Evolutionary conservation across 495 filamentous ascomycete genomes (phyloP).

Genomic region (Podospora fimiseda): DNA sequence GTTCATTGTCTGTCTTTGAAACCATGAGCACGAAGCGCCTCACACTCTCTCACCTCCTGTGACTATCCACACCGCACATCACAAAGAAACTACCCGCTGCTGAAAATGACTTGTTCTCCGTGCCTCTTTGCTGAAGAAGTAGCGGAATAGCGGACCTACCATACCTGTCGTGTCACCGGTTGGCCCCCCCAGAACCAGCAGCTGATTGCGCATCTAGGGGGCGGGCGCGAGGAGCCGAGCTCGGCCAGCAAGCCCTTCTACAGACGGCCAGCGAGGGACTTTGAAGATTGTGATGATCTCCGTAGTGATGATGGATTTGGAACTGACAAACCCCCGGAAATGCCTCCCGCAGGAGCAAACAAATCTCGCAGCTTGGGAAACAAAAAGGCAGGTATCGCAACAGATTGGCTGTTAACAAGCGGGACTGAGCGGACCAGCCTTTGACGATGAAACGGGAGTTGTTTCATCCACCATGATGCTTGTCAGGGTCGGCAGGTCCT

Average conservation of each 20-base stretch:
- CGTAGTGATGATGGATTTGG: neutral
- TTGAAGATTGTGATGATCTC: too few species aligned
- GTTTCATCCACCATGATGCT: slow-evolving; percentile 21
- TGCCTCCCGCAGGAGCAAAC: slow-evolving; percentile 8
- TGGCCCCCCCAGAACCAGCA: neutral
- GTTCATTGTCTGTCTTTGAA: neutral
- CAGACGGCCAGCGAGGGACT: slow-evolving; percentile 2
- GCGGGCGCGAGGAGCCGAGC: neutral
- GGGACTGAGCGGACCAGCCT: slow-evolving; percentile 1
- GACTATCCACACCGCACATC: neutral
- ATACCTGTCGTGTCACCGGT: neutral
- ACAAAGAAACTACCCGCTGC: too few species aligned
- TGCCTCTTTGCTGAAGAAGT: neutral
- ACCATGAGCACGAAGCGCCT: too few species aligned
- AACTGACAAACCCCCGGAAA: neutral
- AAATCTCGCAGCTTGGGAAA: neutral
- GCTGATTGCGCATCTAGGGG: slow-evolving; percentile 4
- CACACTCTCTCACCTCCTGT: too few species aligned
- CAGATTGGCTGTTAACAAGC: slow-evolving; percentile 4
- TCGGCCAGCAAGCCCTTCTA: neutral
- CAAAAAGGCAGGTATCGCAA: slow-evolving; percentile 3
- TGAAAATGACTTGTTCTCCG: too few species aligned
- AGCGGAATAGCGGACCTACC: neutral
- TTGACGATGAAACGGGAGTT: slow-evolving; percentile 20
- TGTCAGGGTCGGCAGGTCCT: slow-evolving; percentile 5